These are phyloP conservation scores for Plantago elongata DNA, from an alignment of 257 asterid species.

Conservation along the genomic window DNA sequence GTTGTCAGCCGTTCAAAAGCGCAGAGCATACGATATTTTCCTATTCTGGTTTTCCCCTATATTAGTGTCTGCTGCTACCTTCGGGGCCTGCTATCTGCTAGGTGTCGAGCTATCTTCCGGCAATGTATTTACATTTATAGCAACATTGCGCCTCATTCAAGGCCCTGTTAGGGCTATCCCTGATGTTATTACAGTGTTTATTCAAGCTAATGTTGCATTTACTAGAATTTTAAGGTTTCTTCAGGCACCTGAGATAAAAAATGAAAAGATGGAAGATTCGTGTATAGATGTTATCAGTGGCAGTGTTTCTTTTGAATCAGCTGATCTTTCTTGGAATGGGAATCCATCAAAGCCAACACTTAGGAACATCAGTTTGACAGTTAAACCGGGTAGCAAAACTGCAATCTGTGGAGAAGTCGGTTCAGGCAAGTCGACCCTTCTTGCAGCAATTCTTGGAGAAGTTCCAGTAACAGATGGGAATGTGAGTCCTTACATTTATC, in stretches of 20 bases:
- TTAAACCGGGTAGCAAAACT: conserved; percentile 60
- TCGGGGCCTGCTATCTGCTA: conserved; percentile 83
- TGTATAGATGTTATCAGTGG: conserved; percentile 14
- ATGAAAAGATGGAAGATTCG: conserved; percentile 31
- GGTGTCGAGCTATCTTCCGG: conserved; percentile 65
- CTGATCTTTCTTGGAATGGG: conserved; percentile 73
- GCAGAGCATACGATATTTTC: conserved; percentile 66
- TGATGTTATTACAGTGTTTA: conserved; percentile 76
- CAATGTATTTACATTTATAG: conserved; percentile 86
- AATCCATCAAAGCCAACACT: conserved; percentile 50
- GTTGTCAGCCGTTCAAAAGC: conserved; percentile 65
- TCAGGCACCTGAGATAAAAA: conserved; percentile 70
- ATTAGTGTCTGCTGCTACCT: conserved; percentile 80
- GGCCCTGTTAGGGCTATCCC: conserved; percentile 86
- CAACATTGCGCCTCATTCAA: conserved; percentile 85
- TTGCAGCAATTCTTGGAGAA: conserved; percentile 86
- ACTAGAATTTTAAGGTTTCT: conserved; percentile 63
- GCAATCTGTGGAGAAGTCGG: conserved; percentile 99
- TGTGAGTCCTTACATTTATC: conserved; percentile 46
- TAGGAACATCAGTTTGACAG: conserved; percentile 45
- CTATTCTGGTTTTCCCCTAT: conserved; percentile 93
- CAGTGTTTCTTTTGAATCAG: conserved; percentile 43
- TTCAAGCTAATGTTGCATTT: conserved; percentile 89
- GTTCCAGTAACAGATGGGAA: conserved; percentile 70
- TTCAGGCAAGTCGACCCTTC: conserved; percentile 94